phyloP scores from a whole-genome alignment of 441 rosid genomes.

The Syzygium malaccense region DNA sequence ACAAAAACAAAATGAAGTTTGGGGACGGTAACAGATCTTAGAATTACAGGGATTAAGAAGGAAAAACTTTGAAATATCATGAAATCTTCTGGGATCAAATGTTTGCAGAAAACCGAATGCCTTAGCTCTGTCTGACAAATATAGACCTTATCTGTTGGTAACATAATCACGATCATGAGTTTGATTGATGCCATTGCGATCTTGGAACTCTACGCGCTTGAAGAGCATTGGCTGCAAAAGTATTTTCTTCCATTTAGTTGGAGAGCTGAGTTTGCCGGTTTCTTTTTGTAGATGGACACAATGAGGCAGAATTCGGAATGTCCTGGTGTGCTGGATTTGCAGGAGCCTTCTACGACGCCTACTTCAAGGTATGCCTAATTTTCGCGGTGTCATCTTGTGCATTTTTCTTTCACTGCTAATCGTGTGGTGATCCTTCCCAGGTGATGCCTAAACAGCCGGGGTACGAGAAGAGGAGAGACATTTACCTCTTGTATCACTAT shows the following conservation, averaged over 20 bases:
- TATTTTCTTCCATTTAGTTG: neutral
- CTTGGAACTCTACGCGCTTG: neutral
- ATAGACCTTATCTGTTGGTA: neutral
- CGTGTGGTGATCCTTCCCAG: conserved; percentile 23
- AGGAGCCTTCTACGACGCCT: conserved; percentile 69
- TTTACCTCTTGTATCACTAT: conserved; percentile 79
- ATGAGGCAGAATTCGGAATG: conserved; percentile 94
- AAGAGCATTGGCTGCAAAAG: neutral
- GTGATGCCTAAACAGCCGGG: conserved; percentile 84
- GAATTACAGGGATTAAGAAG: neutral
- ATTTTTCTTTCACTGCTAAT: neutral
- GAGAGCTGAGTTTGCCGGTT: neutral
- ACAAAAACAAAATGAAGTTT: neutral
- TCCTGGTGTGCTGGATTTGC: conserved; percentile 98
- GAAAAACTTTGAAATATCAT: neutral
- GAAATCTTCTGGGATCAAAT: neutral
- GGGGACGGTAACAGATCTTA: neutral
- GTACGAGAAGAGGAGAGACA: conserved; percentile 71
- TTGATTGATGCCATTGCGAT: neutral
- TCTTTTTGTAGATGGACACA: conserved; percentile 63
- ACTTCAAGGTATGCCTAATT: conserved; percentile 52
- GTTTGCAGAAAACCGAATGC: neutral
- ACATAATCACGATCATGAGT: neutral
- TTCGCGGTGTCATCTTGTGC: neutral
- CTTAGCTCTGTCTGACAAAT: neutral